These are phyloP conservation scores for Malassezia arunalokei DNA, from an alignment of 1,284 basidiomycete species.

Conservation along the genomic window DNA sequence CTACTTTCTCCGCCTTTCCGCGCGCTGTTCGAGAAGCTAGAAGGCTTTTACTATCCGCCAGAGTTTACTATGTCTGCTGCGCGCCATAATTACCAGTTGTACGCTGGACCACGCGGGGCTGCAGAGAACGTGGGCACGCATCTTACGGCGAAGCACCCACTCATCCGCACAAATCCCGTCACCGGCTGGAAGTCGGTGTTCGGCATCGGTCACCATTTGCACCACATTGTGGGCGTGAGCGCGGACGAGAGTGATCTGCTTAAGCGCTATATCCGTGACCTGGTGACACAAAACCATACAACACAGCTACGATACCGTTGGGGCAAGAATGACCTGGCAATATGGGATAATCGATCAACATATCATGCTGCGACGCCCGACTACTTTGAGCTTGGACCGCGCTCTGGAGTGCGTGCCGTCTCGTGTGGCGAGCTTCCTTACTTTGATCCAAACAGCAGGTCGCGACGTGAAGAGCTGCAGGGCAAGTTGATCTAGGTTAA, in stretches of 20 bases:
- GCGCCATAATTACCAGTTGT: constrained; percentile 29
- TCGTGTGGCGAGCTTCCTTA: constrained; percentile 21
- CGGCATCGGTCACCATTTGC: constrained; percentile 53
- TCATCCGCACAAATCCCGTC: constrained; percentile 50
- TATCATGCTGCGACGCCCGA: constrained; percentile 24
- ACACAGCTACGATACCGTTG: constrained; percentile 54
- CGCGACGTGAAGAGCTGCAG: constrained; percentile 18
- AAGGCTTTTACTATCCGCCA: constrained; percentile 17
- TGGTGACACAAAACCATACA: constrained; percentile 52
- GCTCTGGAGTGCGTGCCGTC: constrained; percentile 21
- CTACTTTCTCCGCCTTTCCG: constrained; percentile 54
- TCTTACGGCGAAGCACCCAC: constrained; percentile 53
- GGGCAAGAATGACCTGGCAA: constrained; percentile 42
- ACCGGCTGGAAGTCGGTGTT: constrained; percentile 59
- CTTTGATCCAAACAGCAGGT: constrained; percentile 18
- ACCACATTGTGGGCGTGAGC: constrained; percentile 55
- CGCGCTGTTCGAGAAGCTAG: constrained; percentile 51
- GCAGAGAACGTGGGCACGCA: constrained; percentile 54
- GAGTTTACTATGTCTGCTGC: constrained; percentile 19
- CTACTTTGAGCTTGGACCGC: constrained; percentile 18
- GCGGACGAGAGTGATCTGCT: constrained; percentile 54
- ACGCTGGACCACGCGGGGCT: constrained; percentile 42
- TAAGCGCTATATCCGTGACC: constrained; percentile 50
- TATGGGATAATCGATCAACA: constrained; percentile 20
- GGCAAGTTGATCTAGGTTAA: constrained; percentile 9